Conservation (phyloP, 805 yeast genomes). For the Ogataea nonfermentans region DNA sequence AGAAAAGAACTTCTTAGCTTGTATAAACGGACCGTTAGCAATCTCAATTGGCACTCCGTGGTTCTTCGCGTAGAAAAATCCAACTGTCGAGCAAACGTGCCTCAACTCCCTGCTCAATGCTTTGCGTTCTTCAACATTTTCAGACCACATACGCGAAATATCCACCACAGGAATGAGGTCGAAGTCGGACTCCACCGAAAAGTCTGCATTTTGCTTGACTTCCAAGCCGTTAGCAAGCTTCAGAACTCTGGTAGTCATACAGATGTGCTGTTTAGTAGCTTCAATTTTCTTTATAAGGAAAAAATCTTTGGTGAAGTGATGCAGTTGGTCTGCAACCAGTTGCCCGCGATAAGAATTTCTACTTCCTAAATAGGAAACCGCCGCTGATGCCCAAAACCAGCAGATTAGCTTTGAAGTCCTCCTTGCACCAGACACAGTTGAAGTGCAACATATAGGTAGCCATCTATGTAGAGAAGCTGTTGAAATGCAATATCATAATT, state of each 20-base stretch:
- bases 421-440: too few species aligned
- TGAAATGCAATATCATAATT: too few species aligned
- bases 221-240: constrained; percentile 3
- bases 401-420: too few species aligned
- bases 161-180: constrained; percentile 13
- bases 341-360: too few species aligned
- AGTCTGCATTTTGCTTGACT: constrained; percentile 1
- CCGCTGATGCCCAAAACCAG: too few species aligned
- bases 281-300: not conserved
- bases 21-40: constrained; percentile 9
- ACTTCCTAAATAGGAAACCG: too few species aligned
- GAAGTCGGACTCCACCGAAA: constrained; percentile 4
- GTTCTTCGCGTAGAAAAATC: constrained; percentile 28
- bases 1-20: constrained; percentile 16
- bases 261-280: not conserved
- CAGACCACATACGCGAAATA: constrained; percentile 6
- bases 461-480: too few species aligned
- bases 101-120: constrained; percentile 5
- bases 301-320: too few species aligned
- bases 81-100: constrained; percentile 25
- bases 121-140: constrained; percentile 5
- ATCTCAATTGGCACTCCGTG: constrained; percentile 23
- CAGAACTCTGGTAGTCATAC: not conserved
- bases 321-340: not conserved
- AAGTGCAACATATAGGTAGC: not conserved